These are phyloP conservation scores for Tolypocladium tropicale DNA, from an alignment of 2,329 filamentous ascomycete species.

Conservation along the genomic window DNA sequence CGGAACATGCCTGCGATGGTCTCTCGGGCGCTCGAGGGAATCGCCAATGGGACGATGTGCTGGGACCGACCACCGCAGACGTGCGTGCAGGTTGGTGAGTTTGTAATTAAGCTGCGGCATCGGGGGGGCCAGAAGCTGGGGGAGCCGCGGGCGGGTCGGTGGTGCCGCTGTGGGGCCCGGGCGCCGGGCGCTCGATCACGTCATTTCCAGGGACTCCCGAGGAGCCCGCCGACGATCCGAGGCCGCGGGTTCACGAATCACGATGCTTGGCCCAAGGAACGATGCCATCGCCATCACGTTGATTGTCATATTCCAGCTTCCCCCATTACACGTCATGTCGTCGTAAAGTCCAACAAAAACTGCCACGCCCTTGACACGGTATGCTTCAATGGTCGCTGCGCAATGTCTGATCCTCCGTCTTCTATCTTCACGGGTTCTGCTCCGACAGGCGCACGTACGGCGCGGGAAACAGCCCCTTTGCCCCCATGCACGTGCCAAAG, in stretches of 20 bases:
- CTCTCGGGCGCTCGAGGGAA: constrained; percentile 4
- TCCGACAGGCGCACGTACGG: constrained; percentile 52
- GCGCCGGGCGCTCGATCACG: constrained; percentile 9
- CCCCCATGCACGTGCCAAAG: constrained; percentile 75
- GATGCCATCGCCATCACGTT: background rate
- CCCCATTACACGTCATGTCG: background rate
- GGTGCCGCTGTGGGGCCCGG: background rate
- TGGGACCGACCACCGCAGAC: background rate
- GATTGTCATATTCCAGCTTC: background rate
- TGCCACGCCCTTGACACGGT: background rate
- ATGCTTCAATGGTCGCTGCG: background rate
- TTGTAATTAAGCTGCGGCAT: background rate
- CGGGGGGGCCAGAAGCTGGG: background rate
- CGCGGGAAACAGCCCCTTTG: constrained; percentile 69
- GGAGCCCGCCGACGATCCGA: background rate
- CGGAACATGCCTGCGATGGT: constrained; percentile 48
- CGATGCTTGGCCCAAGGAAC: too few relatives aligned
- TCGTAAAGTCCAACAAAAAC: background rate
- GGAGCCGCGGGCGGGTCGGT: background rate
- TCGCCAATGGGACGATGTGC: background rate
- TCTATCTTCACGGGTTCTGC: background rate
- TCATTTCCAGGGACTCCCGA: constrained; percentile 6
- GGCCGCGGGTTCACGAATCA: background rate
- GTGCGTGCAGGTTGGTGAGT: background rate
- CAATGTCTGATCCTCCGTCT: background rate